phyloP scores from a whole-genome alignment of 805 yeast species.

The Pichia thaimueangensis region DNA sequence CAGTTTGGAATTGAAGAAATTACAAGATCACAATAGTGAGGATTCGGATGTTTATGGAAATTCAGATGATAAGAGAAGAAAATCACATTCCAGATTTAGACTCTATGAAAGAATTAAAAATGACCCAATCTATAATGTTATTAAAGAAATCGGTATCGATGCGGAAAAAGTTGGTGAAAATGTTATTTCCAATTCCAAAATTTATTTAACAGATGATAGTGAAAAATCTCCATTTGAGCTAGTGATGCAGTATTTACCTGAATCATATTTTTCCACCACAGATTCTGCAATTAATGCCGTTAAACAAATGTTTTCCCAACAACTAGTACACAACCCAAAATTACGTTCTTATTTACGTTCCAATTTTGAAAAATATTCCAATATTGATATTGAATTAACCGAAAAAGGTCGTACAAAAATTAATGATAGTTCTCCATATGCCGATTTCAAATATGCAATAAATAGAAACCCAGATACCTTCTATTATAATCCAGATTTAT shows the following conservation, averaged over 20 bases:
- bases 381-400: constrained; percentile 68
- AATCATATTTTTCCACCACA: constrained; percentile 47
- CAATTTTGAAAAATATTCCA: constrained; percentile 57
- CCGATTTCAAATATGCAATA: constrained; percentile 85
- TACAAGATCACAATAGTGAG: constrained; percentile 15
- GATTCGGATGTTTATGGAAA: constrained; percentile 10
- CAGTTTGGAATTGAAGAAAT: constrained; percentile 51
- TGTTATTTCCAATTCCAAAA: constrained; percentile 56
- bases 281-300: constrained; percentile 57
- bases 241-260: constrained; percentile 34
- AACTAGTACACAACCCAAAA: constrained; percentile 72
- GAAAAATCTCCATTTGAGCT: constrained; percentile 54
- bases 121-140: constrained; percentile 58
- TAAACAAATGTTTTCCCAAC: constrained; percentile 69
- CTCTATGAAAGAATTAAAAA: constrained; percentile 61
- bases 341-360: constrained; percentile 64
- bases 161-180: constrained; percentile 81
- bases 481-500: constrained; percentile 67
- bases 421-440: constrained; percentile 72
- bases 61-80: constrained; percentile 22
- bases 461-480: constrained; percentile 76
- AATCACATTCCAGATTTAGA: constrained; percentile 55
- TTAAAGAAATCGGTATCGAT: constrained; percentile 68
- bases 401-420: constrained; percentile 78
- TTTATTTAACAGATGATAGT: constrained; percentile 69